Base-by-base conservation (phyloP, 257 asterid species). In the Leonotis leonurus region DNA sequence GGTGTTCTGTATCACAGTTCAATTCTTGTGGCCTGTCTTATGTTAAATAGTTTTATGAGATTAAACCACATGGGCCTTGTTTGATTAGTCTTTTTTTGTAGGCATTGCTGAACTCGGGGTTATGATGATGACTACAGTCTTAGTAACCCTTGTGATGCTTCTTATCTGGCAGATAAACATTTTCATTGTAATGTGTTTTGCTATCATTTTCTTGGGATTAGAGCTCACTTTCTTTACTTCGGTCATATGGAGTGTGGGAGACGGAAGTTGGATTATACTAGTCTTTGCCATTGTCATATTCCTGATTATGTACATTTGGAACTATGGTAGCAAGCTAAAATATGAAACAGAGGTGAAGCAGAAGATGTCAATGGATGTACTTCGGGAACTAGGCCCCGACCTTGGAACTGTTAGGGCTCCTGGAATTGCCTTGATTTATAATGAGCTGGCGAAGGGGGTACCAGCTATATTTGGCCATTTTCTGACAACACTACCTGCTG, bases 41-140 rank as follows among this genome's bases (percentile, higher is more conserved):
- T 63, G n/a, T 35, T 27, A 25, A 13, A 56, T 43, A 54, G 14
- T 46, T 37, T 45, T 43, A 49, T 43, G 46, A 32, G 13, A n/a
- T 26, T n/a, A 54, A 21, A 46, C 32, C 40, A 22, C 30, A 12
- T 5, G 0, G 62, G 33, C 58, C 35, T 78, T 60, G 39, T 75
- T 21, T 85, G 53, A 82, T 66, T 55, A 70, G 49, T 39, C 57
- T 40, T 50, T 50, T 26, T 73, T 69, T 72, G 65, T 90, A 89
- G 97, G 82, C 66, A 83, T 87, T 74, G 97, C 97, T n/a, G 99
- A 87, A 75, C 77, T 90, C 32, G 95, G 97, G 43, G 99, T 93
- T 68, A 93, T 90, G 99, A 85, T 90, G 96, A 83, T 87, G 90
- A 82, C 95, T 35, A 87, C 99, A 44, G 48, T 79, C 72, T 82